phyloP scores from a whole-genome alignment of 352 stramenopile genomes.

The Pythium monospermum region DNA sequence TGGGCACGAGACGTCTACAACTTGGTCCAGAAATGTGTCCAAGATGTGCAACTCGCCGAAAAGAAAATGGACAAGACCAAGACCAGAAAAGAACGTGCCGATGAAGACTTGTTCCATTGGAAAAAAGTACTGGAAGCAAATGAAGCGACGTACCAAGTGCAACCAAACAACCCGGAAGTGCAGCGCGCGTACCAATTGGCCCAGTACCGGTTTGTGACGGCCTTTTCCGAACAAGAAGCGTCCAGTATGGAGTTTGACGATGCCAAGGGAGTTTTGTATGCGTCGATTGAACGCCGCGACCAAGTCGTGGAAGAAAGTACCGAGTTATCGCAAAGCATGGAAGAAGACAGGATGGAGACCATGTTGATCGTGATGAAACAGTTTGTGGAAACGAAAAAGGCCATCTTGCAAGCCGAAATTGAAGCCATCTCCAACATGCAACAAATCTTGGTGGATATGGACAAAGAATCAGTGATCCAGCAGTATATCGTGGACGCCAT shows the following conservation, averaged over 20 bases:
- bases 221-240: slow-evolving; percentile 59
- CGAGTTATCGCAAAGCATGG: slow-evolving; percentile 69
- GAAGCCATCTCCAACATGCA: slow-evolving; percentile 65
- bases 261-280: slow-evolving; percentile 39
- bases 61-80: slow-evolving; percentile 78
- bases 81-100: slow-evolving; percentile 49
- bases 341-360: slow-evolving; percentile 82
- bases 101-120: slow-evolving; percentile 74
- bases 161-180: slow-evolving; percentile 74
- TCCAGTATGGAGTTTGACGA: slow-evolving; percentile 61
- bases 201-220: slow-evolving; percentile 56
- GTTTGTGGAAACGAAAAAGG: slow-evolving; percentile 83
- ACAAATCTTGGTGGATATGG: slow-evolving; percentile 61
- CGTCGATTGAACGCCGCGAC: slow-evolving; percentile 68
- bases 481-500: slow-evolving; percentile 84
- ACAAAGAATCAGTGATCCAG: slow-evolving; percentile 80
- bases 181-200: slow-evolving; percentile 58
- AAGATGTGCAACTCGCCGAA: slow-evolving; percentile 60
- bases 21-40: slow-evolving; percentile 68
- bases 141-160: slow-evolving; percentile 74
- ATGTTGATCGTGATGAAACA: slow-evolving; percentile 81
- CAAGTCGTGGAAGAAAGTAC: slow-evolving; percentile 79
- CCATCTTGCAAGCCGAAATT: slow-evolving; percentile 78
- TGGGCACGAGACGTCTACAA: slow-evolving; percentile 81
- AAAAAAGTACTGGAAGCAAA: slow-evolving; percentile 70